Base-by-base conservation (phyloP, 2,329 filamentous ascomycete species). In the Aspergillus melleus region DNA sequence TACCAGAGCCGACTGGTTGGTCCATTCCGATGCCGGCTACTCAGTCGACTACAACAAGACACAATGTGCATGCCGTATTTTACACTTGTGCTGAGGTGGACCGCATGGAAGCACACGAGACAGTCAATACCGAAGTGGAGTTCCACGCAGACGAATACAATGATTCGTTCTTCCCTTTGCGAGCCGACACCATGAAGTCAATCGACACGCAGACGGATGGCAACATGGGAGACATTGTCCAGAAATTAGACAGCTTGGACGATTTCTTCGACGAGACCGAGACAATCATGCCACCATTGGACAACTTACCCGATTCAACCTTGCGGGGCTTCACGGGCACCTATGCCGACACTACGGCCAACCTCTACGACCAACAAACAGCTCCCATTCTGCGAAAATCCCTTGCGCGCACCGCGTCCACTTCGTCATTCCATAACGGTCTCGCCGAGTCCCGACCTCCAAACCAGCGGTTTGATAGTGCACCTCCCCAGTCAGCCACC, bases 1-100 rank as follows among this genome's bases (percentile, higher is more conserved):
- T 99, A 60, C 95, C 95, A 0, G 94, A 98, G 72, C 89, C 92
- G 22, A 95, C 91, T 16, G 95, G 95, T 2, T 99, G 95, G 95
- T 95, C 95, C 0, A 92, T 99, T 49, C 94, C 95, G 0, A 87
- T 96, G 73, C 95, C 95, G 16, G 94, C 94, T 0, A 89, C 90
- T 58, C 94, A 96, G 78, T 95, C 93, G 0, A 88, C 90, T 56
- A 86, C 88, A 36, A 98, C 95, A 4, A 86, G 95, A 59, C 86
- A 89, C 59, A 99, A 99, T 68, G 95, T 99, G 2, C 94, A 98
- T 73, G 92, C 93, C 0, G 93, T 95, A 0, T 98, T 97, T 76
- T 96, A 96, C 76, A 96, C 93, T 64, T 97, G 93, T 70, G 90
- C 91, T 55, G 89, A 86, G 62, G 82, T 85, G 4, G 83, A 85